Conservation (phyloP, 176 grass and related monocot genomes). For the Oryza meyeriana region DNA sequence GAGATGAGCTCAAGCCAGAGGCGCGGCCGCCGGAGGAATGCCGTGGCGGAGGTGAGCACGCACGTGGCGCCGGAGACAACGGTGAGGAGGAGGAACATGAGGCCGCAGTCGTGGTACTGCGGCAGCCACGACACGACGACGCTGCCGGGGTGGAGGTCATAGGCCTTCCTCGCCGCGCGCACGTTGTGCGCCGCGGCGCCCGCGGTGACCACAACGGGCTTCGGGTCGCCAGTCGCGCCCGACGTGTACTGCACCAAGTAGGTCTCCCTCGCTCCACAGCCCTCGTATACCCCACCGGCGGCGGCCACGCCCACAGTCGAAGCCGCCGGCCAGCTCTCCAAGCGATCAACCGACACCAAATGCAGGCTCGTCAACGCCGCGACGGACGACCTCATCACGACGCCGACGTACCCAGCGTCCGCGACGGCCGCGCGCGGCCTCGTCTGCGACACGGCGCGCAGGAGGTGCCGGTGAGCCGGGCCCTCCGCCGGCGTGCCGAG, state of each 20-base stretch:
- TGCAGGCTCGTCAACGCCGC: conserved; percentile 11
- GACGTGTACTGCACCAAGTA: conserved; percentile 69
- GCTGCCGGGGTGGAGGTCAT: conserved; percentile 40
- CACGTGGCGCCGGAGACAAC: conserved; percentile 49
- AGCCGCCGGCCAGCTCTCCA: background rate
- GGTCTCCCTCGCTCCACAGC: conserved; percentile 33
- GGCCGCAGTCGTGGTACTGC: conserved; percentile 60
- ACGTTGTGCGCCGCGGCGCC: conserved; percentile 57
- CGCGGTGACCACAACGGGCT: conserved; percentile 45
- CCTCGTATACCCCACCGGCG: background rate
- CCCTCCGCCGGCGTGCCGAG: background rate
- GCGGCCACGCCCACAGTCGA: background rate
- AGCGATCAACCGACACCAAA: conserved; percentile 29
- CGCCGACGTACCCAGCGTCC: conserved; percentile 22
- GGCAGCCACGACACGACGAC: conserved; percentile 57
- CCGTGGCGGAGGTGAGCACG: conserved; percentile 41
- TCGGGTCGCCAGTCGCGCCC: conserved; percentile 45
- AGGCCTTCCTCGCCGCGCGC: conserved; percentile 43
- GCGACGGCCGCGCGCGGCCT: conserved; percentile 36
- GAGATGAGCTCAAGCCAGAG: conserved; percentile 56
- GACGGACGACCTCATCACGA: background rate
- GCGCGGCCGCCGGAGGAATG: conserved; percentile 43
- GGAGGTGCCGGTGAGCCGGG: conserved; percentile 25
- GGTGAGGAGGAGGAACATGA: conserved; percentile 64
- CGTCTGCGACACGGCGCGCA: conserved; percentile 42